phyloP scores from a whole-genome alignment of 441 rosid species.

The Erodium trifolium region DNA sequence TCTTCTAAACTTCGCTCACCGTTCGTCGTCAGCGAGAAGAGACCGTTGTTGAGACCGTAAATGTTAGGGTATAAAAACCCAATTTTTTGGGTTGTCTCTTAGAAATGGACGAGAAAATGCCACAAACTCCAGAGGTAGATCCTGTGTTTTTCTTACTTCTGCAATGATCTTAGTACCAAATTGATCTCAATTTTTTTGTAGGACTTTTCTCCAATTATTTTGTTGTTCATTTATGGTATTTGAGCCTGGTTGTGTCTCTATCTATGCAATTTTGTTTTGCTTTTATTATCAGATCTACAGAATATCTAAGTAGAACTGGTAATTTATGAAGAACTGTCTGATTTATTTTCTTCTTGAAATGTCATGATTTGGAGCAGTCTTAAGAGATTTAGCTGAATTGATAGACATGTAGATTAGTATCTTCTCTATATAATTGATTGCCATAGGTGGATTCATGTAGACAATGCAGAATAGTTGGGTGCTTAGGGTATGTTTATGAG shows the following conservation, averaged over 20 bases:
- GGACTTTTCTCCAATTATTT: neutral
- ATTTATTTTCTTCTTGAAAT: neutral
- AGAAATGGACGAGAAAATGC: slow-evolving; percentile 4
- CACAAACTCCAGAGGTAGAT: slow-evolving; percentile 4
- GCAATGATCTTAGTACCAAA: neutral
- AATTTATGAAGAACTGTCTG: slow-evolving; percentile 1
- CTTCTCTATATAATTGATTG: neutral
- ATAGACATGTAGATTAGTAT: neutral
- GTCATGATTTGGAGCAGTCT: neutral
- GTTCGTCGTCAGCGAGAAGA: slow-evolving; percentile 5
- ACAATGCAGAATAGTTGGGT: neutral
- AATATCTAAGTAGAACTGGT: neutral
- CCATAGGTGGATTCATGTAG: neutral
- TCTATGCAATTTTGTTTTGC: neutral
- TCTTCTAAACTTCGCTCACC: neutral
- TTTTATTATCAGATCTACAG: neutral
- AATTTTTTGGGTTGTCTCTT: neutral
- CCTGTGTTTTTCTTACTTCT: neutral
- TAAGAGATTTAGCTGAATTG: neutral
- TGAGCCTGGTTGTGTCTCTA: neutral
- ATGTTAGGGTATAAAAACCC: slow-evolving; percentile 8
- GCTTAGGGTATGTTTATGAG: neutral
- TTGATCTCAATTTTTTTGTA: neutral
- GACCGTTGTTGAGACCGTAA: neutral
- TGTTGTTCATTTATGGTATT: neutral